Evolutionary conservation across 164 flowering plant genomes (phyloP), one percentile per base, ranked within the genome.

Genomic region (Santalum album): DNA sequence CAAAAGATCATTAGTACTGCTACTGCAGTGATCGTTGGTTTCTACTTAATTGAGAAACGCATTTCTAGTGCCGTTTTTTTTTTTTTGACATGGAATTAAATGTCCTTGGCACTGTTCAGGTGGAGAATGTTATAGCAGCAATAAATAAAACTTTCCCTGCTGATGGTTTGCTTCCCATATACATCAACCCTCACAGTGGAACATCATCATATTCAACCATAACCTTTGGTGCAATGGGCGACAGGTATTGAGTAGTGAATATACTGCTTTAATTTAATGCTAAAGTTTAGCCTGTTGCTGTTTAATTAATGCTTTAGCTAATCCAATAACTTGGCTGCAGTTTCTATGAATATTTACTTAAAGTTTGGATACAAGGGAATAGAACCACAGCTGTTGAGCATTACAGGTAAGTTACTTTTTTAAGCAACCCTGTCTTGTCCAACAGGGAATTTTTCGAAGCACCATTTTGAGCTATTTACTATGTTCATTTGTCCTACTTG

Each of bases 161-260:
- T 57, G 99, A 94, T 79, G 99, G 99, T 15, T 72, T 94, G 72
- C 92, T 94, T 55, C 95, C 95, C 25, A 94, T 94, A 2, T 87
- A 82, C 62, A 73, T 94, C 47, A 75, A 80, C 70, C 97, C 96
- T 58, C 64, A 72, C 18, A 71, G 73, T 19, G 99, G 95, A 56
- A 39, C 72, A 40, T 14, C 69, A 51, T 69, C 97, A 2, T 70
- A 78, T 55, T 75, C 96, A 53, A 74, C 89, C 29, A 84, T 90
- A 51, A 94, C 97, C 24, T 94, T 94, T 78, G 99, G 99, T 60
- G 99, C 99, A 46, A 94, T 94, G 97, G 99, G 99, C 43, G 99
- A 94, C 65, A 94, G 99, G 99, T 94, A 76, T n/a, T n/a, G n/a
- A n/a, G n/a, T n/a, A n/a, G n/a, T n/a, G n/a, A n/a, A n/a, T n/a